Base-by-base conservation (phyloP, 2,329 filamentous ascomycete genomes). In the Arthrobotrys megalospora region DNA sequence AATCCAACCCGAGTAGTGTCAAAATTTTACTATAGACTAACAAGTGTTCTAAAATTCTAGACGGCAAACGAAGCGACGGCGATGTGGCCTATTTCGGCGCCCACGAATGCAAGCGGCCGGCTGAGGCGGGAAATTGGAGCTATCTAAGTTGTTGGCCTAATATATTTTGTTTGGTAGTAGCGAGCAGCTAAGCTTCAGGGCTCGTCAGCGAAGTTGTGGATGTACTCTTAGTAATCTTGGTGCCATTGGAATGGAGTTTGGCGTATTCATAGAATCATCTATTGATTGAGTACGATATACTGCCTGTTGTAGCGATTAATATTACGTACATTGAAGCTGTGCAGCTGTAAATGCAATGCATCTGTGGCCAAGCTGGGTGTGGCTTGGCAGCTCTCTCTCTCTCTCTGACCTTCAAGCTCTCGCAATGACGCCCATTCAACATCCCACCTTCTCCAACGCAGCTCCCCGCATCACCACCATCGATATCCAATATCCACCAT, bases 401-500 rank as follows among this genome's bases (percentile, higher is more conserved):
- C 28, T 16, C 32, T 38, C 8, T 10, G 36, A 38, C 2, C 47
- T 71, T 43, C 32, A 38, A 75, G 75, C 75, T 72, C 66, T 34
- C 19, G 62, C 63, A 45, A 78, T 78, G 67, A 71, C 66, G 60
- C 73, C 66, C 52, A 53, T 70, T 43, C 50, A 76, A 70, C 73
- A 78, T 78, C 75, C 75, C 75, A 78, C 75, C 52, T 77, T 77
- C 43, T 58, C 24, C 68, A 66, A 50, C 58, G 28, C 66, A 47
- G 19, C 66, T 32, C 45, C 60, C 34, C 41, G 66, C 50, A 67
- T 34, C 53, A 38, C 16, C 63, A 12, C 34, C 16, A 21, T 28
- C 41, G 36, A 41, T 11, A 53, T 16, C 55, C 41, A 16, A 45
- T 41, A 3, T 67, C 60, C 80, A 84, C 80, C 19, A 86, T 86